Percentiles rank a stretch among this genome's conserved stretches.
Evolutionary conservation across 495 filamentous ascomycete species (phyloP).

Genomic region (Neurospora sp.): DNA sequence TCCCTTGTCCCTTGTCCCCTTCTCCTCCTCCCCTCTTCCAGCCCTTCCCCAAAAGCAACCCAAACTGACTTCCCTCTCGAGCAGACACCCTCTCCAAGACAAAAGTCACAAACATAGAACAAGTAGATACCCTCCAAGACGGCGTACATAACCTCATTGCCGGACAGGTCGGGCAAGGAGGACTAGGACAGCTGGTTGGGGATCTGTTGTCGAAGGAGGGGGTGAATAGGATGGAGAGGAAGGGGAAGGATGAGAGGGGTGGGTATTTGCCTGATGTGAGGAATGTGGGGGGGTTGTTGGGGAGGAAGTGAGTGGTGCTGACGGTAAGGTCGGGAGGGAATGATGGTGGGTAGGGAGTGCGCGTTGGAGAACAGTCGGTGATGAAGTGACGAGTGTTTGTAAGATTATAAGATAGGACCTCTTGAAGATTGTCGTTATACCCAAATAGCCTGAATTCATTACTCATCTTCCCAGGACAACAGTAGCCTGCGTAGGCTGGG

Average conservation of each 20-base stretch:
- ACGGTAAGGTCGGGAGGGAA: no score
- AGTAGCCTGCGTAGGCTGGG: no score
- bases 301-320: background rate
- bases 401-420: no score
- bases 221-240: constrained; percentile 51
- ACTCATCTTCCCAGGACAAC: no score
- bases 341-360: no score
- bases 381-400: no score
- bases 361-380: no score
- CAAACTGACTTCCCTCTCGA: background rate
- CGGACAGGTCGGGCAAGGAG: constrained; percentile 54
- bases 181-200: constrained; percentile 50
- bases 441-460: no score
- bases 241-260: constrained; percentile 51
- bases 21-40: no score
- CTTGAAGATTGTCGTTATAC: no score
- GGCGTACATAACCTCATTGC: constrained; percentile 46
- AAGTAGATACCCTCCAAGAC: constrained; percentile 56
- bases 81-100: constrained; percentile 53
- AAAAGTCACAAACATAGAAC: constrained; percentile 52
- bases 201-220: constrained; percentile 52
- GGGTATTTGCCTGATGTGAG: constrained; percentile 25
- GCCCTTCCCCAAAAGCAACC: background rate
- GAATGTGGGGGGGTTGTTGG: background rate
- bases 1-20: no score